Evolutionary conservation across 495 filamentous ascomycete species (phyloP), one percentile per base, ranked within the genome.

Genomic region (Margaritispora aquatica): DNA sequence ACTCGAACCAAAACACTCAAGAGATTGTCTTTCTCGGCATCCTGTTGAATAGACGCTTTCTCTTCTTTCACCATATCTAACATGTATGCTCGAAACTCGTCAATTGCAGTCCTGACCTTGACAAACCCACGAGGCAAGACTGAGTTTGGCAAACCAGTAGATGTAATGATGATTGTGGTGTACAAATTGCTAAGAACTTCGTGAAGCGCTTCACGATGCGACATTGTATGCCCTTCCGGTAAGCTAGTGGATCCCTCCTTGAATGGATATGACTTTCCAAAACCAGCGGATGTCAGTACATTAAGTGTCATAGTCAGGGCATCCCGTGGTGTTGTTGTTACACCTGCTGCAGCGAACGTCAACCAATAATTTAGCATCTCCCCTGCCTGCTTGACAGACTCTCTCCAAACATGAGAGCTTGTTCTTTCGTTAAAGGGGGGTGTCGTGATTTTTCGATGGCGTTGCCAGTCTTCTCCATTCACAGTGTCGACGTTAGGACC

Each of bases 341-440:
- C 62, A 20, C 57, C 55, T 1, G 54, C 41, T 8, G 44, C 34
- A 7, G 51, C 55, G 27, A 44, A 10, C 7, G 34, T n/a, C 15
- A 34, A 54, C 76, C 76, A 80, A 8, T 54, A 69, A 4, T 63
- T 13, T 4, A 76, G 49, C 74, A 78, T 73, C 7, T 68, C 67
- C 22, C 59, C 54, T 1, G 74, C 68, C 58, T 78, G 75, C 0
- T 61, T 61, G 0, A 78, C 13, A 1, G 70, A 62, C 64, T 78
- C 74, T 1, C 49, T 48, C 77, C 76, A 78, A 1, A 78, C 74
- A 7, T 74, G 55, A 0, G 50, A 58, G 55, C 70, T 78, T 49
- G 67, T 78, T 0, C 63, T 65, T 60, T 80, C 75, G 56, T 76
- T 78, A 58, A 80, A 78, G 0, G 70, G 70, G 0, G 70, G 58